A percentile compares a stretch with the other conserved stretches of the same genome.
phyloP scores from a whole-genome alignment of 225 moss, liverwort and hornwort species.

The Rhytidiadelphus loreus region DNA sequence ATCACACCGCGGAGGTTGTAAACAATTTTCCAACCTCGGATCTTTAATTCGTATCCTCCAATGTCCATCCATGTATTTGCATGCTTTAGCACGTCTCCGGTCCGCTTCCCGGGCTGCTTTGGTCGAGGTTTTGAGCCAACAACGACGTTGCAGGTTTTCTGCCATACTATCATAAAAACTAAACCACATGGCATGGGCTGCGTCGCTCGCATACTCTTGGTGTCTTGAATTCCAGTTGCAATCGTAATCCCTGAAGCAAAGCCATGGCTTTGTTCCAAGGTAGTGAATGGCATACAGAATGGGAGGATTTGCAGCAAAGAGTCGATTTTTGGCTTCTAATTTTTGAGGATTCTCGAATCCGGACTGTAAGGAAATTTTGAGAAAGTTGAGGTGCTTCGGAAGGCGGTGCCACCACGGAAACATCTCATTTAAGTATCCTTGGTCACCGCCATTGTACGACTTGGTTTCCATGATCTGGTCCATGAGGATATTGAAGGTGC shows the following conservation, averaged over 20 bases:
- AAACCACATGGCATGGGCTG: constrained; percentile 36
- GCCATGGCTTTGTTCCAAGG: constrained; percentile 46
- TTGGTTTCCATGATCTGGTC: constrained; percentile 34
- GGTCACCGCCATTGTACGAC: constrained; percentile 60
- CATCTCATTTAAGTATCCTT: constrained; percentile 54
- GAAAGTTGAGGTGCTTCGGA: constrained; percentile 26
- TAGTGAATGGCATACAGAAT: constrained; percentile 36
- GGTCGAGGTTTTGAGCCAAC: neutral
- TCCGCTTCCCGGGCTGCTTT: neutral
- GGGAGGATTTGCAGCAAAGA: constrained; percentile 10
- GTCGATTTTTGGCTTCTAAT: neutral
- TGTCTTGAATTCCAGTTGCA: constrained; percentile 38
- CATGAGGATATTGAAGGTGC: constrained; percentile 42
- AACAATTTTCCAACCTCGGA: neutral
- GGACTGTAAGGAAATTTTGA: constrained; percentile 37
- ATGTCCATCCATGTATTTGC: neutral
- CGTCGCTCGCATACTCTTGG: constrained; percentile 21
- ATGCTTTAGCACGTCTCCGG: neutral
- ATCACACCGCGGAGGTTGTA: neutral
- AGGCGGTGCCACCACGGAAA: constrained; percentile 59
- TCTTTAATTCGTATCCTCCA: constrained; percentile 1
- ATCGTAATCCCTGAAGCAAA: constrained; percentile 48
- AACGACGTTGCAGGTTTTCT: constrained; percentile 14
- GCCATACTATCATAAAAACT: constrained; percentile 32
- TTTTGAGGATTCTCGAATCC: neutral